Evolutionary conservation across 164 flowering plant species (phyloP), one percentile per base, ranked within the genome.

Genomic region (Annona cherimola): DNA sequence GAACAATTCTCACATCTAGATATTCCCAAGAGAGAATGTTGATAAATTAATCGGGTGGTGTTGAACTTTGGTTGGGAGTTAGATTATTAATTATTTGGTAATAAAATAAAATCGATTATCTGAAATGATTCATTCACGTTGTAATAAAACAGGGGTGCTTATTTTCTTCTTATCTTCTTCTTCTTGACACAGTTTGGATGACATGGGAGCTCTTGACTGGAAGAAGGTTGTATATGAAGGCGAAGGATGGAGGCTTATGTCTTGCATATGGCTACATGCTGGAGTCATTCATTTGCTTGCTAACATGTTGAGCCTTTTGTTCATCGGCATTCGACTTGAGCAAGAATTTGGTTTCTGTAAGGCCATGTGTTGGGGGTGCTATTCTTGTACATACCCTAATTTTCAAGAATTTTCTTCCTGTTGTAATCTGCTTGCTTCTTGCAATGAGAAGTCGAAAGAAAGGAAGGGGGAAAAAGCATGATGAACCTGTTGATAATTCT

Each of bases 301-400:
- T 7, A 91, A 91, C 69, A 90, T 91, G 97, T 45, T 85, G 66
- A 89, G 93, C 79, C 90, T 88, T 67, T 70, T 90, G 2, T 83
- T 88, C 60, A 80, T 87, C 12, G 94, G 96, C 70, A 69, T 89
- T 74, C 88, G 87, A 12, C 84, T 90, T n/a, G 97, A 92, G 79
- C 82, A 86, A 70, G 96, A 92, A 72, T 92, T 92, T 69, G 98
- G 98, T 71, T 92, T 88, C 69, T 73, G 98, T 92, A n/a, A n/a
- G n/a, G n/a, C n/a, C n/a, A n/a, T n/a, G n/a, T n/a, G n/a, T n/a
- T n/a, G n/a, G n/a, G n/a, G n/a, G n/a, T n/a, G n/a, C n/a, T n/a
- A n/a, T n/a, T n/a, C n/a, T n/a, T n/a, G n/a, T n/a, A n/a, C n/a
- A n/a, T n/a, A n/a, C n/a, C n/a, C n/a, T n/a, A n/a, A n/a, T n/a